Conservation (phyloP, 2,329 filamentous ascomycete species). For the Microsporum canis region DNA sequence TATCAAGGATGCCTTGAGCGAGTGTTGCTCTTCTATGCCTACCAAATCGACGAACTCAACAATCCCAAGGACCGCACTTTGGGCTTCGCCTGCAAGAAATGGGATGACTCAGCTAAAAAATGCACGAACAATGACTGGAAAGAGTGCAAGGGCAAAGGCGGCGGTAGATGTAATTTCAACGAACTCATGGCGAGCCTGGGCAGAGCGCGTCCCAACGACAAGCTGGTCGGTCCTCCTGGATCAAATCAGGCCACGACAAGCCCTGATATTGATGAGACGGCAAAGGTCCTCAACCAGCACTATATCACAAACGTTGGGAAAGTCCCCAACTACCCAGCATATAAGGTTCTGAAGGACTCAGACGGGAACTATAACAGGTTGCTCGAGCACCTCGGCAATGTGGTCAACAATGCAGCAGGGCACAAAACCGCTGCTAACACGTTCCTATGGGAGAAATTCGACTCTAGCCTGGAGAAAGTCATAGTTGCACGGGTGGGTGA, state of each 20-base stretch:
- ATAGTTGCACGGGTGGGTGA: not conserved
- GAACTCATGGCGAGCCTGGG: not conserved
- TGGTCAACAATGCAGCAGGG: not conserved
- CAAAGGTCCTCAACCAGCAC: not conserved
- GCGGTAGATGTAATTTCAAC: not conserved
- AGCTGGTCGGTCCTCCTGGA: not conserved
- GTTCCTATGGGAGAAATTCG: not conserved
- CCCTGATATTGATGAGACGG: not conserved
- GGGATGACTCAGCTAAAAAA: not conserved
- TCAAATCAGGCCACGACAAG: not conserved
- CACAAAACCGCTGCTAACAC: not conserved
- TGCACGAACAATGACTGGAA: not conserved
- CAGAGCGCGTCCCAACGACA: not conserved
- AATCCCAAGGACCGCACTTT: not conserved
- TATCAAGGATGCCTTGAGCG: not conserved
- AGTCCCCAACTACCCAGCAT: not conserved
- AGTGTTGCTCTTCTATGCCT: not conserved
- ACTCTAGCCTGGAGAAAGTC: not conserved
- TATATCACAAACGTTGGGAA: not conserved
- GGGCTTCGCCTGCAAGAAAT: not conserved
- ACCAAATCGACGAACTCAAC: not conserved
- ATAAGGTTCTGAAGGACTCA: not conserved
- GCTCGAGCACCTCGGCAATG: not conserved
- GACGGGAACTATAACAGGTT: not conserved
- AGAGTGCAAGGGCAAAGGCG: no score